Conservation (phyloP, 805 yeast species). For the Tetrapisispora phaffii region DNA sequence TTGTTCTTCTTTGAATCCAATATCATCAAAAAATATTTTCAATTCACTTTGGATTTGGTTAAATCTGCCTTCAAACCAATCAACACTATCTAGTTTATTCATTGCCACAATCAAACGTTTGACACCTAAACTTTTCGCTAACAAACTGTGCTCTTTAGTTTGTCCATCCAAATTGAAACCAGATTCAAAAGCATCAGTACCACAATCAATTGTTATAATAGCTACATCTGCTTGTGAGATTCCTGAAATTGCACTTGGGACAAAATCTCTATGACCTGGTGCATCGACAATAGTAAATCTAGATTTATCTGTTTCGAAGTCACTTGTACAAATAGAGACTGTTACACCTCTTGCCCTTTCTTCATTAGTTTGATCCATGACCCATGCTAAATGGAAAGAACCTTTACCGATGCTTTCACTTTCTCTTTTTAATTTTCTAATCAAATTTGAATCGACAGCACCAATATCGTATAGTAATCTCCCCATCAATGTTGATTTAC, state of each 20-base stretch:
- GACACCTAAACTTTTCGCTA: slow-evolving; percentile 96
- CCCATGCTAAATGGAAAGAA: slow-evolving; percentile 98
- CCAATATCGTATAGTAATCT: slow-evolving; percentile 86
- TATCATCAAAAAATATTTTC: slow-evolving; percentile 60
- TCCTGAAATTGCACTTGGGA: slow-evolving; percentile 97
- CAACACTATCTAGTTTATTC: slow-evolving; percentile 80
- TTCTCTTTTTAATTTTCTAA: slow-evolving; percentile 92
- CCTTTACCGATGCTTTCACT: slow-evolving; percentile 98
- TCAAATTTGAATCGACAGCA: slow-evolving; percentile 92
- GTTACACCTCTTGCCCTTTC: slow-evolving; percentile 98
- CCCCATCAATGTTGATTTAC: slow-evolving; percentile 98
- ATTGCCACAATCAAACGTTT: slow-evolving; percentile 83
- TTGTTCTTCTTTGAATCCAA: slow-evolving; percentile 78
- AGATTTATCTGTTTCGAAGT: slow-evolving; percentile 88
- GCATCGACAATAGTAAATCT: slow-evolving; percentile 97
- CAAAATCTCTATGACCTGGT: slow-evolving; percentile 98
- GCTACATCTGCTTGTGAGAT: slow-evolving; percentile 99
- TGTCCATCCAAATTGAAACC: slow-evolving; percentile 98
- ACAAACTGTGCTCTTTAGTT: slow-evolving; percentile 90
- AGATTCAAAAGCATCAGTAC: slow-evolving; percentile 97
- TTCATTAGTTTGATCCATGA: slow-evolving; percentile 97
- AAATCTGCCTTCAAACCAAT: slow-evolving; percentile 88
- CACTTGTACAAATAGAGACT: slow-evolving; percentile 94
- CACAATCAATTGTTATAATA: slow-evolving; percentile 87
- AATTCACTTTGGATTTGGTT: slow-evolving; percentile 83